Evolutionary conservation across 129 eudicot genomes (phyloP).

Genomic region (Oenanthe sinensis): DNA sequence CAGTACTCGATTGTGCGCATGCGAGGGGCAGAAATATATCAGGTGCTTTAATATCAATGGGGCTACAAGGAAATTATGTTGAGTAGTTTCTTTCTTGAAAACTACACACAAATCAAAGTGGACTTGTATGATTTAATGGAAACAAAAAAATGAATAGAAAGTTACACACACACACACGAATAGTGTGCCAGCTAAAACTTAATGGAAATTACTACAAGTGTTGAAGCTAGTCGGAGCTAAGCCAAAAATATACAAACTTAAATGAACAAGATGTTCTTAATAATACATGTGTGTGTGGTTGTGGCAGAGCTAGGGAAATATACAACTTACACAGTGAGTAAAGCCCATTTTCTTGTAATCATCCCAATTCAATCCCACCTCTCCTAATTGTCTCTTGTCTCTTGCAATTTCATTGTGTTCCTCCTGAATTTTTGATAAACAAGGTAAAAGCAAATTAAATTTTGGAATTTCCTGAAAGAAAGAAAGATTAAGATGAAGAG

Average conservation of each 20-base stretch:
- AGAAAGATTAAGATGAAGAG: neutral
- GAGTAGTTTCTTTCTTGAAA: too few species aligned
- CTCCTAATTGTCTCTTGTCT: slow-evolving; percentile 50
- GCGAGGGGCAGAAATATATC: neutral
- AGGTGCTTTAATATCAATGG: neutral
- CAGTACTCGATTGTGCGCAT: slow-evolving; percentile 2
- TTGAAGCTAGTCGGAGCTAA: too few species aligned
- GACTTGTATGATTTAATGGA: neutral
- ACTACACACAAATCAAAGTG: neutral
- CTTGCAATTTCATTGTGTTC: slow-evolving; percentile 62
- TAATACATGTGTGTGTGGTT: too few species aligned
- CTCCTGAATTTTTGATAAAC: slow-evolving; percentile 29
- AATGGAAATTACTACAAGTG: too few species aligned
- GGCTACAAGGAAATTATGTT: neutral
- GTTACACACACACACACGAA: too few species aligned
- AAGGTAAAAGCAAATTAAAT: neutral
- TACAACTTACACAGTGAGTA: slow-evolving; percentile 82
- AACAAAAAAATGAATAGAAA: neutral
- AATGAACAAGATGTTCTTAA: too few species aligned
- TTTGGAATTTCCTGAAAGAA: too few species aligned
- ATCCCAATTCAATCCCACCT: slow-evolving; percentile 68
- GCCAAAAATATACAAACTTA: too few species aligned
- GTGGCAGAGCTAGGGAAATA: neutral
- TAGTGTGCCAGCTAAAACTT: too few species aligned
- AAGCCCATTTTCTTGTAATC: slow-evolving; percentile 96